Base-by-base conservation (phyloP, 495 filamentous ascomycete species). In the Niebla homalea region DNA sequence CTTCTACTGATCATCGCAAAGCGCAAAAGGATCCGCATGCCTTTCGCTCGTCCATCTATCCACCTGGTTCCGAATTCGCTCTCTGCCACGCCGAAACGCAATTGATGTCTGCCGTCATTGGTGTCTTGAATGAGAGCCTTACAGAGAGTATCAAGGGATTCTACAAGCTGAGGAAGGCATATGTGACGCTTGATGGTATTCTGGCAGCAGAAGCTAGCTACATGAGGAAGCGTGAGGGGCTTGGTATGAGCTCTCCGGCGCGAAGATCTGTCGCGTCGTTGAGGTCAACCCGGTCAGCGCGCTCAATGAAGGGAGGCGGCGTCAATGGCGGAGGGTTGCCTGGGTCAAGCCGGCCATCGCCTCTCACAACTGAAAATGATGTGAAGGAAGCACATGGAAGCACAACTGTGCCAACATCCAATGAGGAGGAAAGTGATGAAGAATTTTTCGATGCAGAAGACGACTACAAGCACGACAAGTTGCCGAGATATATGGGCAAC, bases 131-230 rank as follows among this genome's bases (percentile, higher is more conserved):
- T 52, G 92, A 97, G 64, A 95, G 87, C 57, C 67, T 97, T 55
- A 92, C 90, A 0, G 92, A 97, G 57, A 87, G 80, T 41, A 76
- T 98, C 60, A 85, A 82, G 64, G 87, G 86, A 1, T 95, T 97
- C 56, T 95, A 95, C 62, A 92, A 89, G 62, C 62, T 98, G 61
- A 74, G 93, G 53, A 95, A 89, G 57, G 92, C 92, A 5, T 97
- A 84, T 60, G 69, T 85, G 21, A 84, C 90, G 4, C 70, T 98
- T 16, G 83, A 95, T 62, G 75, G 73, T 5, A 84, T 98, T 50
- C 55, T 77, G 51, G 74, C 79, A 45, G 77, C 76, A 57, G 80
- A 84, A 61, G 71, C 71, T 47, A 74, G 67, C 50, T 82, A 73
- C 44, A 65, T 81, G 60, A 69, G 68, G 44, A 58, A 55, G 14